A percentile compares a stretch with the other conserved stretches of the same genome.
Conservation (phyloP, 2,329 filamentous ascomycete genomes). For the Ceratocystis cacaofunesta region DNA sequence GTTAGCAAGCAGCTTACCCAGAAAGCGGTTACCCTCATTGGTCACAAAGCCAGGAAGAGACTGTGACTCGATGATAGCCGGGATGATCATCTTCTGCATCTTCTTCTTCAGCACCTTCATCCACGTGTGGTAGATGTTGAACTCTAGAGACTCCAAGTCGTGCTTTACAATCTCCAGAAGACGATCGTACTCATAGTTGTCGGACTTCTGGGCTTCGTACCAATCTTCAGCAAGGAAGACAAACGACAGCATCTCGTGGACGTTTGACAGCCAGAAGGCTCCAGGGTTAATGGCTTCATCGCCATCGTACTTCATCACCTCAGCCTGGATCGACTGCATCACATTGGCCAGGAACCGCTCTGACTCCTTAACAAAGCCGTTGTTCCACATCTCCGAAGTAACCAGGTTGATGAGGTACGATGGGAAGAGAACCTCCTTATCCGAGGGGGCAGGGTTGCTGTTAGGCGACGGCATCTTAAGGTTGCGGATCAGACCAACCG, state of each 20-base stretch:
- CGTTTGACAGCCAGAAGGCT: conserved; percentile 97
- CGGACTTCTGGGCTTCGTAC: conserved; percentile 98
- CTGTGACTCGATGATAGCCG: conserved; percentile 96
- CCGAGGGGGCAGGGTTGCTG: conserved; percentile 75
- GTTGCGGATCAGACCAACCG: conserved; percentile 88
- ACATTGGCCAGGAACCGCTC: conserved; percentile 97
- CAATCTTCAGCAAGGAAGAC: conserved; percentile 98
- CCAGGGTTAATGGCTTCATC: conserved; percentile 95
- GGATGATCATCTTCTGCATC: conserved; percentile 98
- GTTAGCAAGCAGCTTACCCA: conserved; percentile 87
- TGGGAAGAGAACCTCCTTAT: conserved; percentile 97
- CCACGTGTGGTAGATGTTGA: conserved; percentile 99
- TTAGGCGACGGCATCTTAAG: conserved; percentile 88
- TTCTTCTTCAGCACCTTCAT: conserved; percentile 99
- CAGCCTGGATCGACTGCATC: conserved; percentile 98
- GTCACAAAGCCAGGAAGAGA: conserved; percentile 96
- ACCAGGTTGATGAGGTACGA: conserved; percentile 98
- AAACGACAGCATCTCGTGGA: conserved; percentile 98
- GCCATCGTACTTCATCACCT: conserved; percentile 97
- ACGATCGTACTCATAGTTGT: conserved; percentile 97
- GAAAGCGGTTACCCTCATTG: conserved; percentile 94
- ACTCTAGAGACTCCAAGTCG: conserved; percentile 92
- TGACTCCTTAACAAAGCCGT: conserved; percentile 97
- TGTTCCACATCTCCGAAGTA: conserved; percentile 99
- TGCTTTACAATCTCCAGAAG: conserved; percentile 98